Conservation (phyloP, 495 filamentous ascomycete species). For the Chaetomidium leptoderma region DNA sequence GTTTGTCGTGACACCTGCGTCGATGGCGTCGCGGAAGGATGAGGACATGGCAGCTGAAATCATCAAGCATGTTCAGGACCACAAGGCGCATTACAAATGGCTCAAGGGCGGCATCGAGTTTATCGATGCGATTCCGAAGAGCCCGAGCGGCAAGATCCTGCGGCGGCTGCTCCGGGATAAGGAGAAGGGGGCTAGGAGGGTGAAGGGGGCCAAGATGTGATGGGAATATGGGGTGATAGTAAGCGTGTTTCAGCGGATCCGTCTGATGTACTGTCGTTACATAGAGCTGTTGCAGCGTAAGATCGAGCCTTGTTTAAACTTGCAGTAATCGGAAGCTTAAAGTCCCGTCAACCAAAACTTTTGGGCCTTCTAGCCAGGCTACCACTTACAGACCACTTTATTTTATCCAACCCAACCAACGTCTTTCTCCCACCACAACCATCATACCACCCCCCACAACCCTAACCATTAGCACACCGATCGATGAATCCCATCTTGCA, state of each 20-base stretch:
- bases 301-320: too few relatives aligned
- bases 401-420: not conserved
- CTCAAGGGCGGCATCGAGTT: conserved; percentile 82
- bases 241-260: not conserved
- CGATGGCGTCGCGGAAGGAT: conserved; percentile 53
- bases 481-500: conserved; percentile 58
- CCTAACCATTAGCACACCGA: conserved; percentile 56
- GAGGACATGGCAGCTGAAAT: conserved; percentile 57
- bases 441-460: too few relatives aligned
- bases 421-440: not conserved
- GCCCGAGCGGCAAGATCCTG: conserved; percentile 89
- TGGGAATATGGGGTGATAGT: not conserved
- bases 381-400: not conserved
- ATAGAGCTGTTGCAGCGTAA: too few relatives aligned
- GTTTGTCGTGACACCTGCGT: conserved; percentile 70
- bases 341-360: too few relatives aligned
- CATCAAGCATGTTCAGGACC: conserved; percentile 69
- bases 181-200: conserved; percentile 65
- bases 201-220: conserved; percentile 52
- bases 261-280: too few relatives aligned
- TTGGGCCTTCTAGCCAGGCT: too few relatives aligned
- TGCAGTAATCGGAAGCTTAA: too few relatives aligned
- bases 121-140: conserved; percentile 73
- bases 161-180: conserved; percentile 73
- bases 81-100: conserved; percentile 88